Evolutionary conservation across 768 basidiomycete species (phyloP).

Genomic region (Mycena albidolilacea): DNA sequence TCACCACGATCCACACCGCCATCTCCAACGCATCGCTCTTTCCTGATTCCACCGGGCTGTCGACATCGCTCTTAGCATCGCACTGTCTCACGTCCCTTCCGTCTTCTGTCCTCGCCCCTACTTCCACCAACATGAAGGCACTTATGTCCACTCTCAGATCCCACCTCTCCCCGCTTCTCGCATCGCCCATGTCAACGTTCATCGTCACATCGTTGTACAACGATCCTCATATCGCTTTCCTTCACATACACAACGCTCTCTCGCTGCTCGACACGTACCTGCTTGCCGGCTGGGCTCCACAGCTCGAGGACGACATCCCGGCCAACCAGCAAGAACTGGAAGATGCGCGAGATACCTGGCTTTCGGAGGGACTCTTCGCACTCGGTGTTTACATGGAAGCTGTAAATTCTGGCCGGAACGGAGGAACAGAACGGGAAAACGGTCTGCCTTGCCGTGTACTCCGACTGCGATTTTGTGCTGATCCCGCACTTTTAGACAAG

Average conservation of each 20-base stretch:
- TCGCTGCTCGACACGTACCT: constrained; percentile 75
- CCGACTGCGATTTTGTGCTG: neutral
- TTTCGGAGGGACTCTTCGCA: constrained; percentile 64
- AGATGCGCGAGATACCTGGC: constrained; percentile 57
- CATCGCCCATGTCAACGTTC: constrained; percentile 38
- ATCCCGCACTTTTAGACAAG: constrained; percentile 38
- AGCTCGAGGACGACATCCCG: constrained; percentile 20
- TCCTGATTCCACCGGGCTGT: constrained; percentile 57
- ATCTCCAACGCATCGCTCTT: constrained; percentile 55
- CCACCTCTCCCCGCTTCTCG: constrained; percentile 54
- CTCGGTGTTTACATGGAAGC: constrained; percentile 68
- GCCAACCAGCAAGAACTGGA: constrained; percentile 45
- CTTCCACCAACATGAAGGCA: constrained; percentile 30
- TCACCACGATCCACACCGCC: constrained; percentile 54
- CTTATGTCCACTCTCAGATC: constrained; percentile 26
- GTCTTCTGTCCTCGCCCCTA: constrained; percentile 55
- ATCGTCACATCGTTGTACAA: constrained; percentile 35
- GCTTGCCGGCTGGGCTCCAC: constrained; percentile 66
- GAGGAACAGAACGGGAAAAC: constrained; percentile 32
- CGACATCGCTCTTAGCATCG: constrained; percentile 68
- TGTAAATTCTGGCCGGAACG: constrained; percentile 42
- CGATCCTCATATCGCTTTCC: constrained; percentile 52
- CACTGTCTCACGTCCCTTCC: constrained; percentile 66
- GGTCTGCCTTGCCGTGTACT: constrained; percentile 39
- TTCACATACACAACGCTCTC: constrained; percentile 69